Percentiles rank a stretch among this genome's conserved stretches.
Conservation (phyloP, 2,329 filamentous ascomycete genomes). For the Neophaeococcomyces mojaviensis region DNA sequence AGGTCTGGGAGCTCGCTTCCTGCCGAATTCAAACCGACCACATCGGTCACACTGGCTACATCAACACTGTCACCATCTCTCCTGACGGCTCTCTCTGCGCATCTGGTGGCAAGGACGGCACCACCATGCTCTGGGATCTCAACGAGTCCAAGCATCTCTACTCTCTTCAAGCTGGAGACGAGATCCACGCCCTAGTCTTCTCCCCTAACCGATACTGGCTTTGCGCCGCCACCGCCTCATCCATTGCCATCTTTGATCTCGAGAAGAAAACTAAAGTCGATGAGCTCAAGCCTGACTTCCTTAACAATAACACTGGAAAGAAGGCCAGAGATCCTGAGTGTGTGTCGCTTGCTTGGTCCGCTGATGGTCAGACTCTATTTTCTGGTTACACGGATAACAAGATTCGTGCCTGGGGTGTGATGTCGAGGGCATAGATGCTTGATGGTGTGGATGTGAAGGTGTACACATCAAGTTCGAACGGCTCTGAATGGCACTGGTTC, state of each 20-base stretch:
- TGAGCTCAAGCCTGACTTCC: conserved; percentile 84
- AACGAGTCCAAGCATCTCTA: conserved; percentile 99
- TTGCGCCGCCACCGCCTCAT: conserved; percentile 91
- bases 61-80: conserved; percentile 99
- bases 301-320: conserved; percentile 74
- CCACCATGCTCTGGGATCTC: conserved; percentile 99
- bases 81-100: conserved; percentile 98
- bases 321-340: conserved; percentile 99
- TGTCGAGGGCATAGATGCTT: conserved; percentile 69
- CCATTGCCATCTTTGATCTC: conserved; percentile 99
- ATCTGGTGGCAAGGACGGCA: conserved; percentile 98
- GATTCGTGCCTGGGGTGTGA: conserved; percentile 95
- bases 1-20: conserved; percentile 99
- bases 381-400: conserved; percentile 99
- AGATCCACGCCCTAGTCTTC: conserved; percentile 99
- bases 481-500: neutral
- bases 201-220: conserved; percentile 99
- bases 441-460: neutral
- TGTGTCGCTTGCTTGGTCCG: conserved; percentile 92
- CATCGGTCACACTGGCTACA: conserved; percentile 99
- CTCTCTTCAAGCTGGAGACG: conserved; percentile 97
- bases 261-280: conserved; percentile 99
- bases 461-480: neutral
- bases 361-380: conserved; percentile 98
- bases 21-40: conserved; percentile 99